These are phyloP conservation scores for Epichloe bromicola DNA, from an alignment of 2,329 filamentous ascomycete species.

Conservation along the genomic window DNA sequence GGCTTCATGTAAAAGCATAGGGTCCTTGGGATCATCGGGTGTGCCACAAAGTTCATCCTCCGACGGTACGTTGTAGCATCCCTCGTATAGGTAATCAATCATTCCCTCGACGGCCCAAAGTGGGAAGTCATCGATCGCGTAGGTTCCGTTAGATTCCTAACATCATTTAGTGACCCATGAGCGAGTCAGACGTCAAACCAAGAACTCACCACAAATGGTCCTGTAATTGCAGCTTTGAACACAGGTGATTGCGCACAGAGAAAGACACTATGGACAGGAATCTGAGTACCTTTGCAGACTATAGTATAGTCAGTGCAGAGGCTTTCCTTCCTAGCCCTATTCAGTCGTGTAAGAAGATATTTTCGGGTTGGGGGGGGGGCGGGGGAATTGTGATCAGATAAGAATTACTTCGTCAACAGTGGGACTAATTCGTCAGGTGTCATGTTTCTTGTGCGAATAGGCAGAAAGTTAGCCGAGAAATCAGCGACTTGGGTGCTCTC, in stretches of 20 bases:
- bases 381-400: background rate
- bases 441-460: background rate
- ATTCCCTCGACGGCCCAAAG: background rate
- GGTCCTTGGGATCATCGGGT: background rate
- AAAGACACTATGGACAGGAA: background rate
- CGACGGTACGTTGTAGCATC: background rate
- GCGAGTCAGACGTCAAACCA: background rate
- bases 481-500: no score
- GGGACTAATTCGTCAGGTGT: background rate
- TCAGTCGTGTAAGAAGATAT: background rate
- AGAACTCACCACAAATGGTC: background rate
- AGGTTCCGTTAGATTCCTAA: background rate
- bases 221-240: background rate
- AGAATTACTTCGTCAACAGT: background rate
- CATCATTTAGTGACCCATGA: background rate
- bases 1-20: background rate
- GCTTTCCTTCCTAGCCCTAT: background rate
- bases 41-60: background rate
- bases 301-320: background rate
- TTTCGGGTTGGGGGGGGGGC: no score
- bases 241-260: background rate
- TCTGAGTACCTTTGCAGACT: background rate
- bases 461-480: no score
- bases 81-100: background rate
- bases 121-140: background rate